These are phyloP conservation scores for Lyophyllum shimeji DNA, from an alignment of 768 basidiomycete genomes.

Conservation along the genomic window DNA sequence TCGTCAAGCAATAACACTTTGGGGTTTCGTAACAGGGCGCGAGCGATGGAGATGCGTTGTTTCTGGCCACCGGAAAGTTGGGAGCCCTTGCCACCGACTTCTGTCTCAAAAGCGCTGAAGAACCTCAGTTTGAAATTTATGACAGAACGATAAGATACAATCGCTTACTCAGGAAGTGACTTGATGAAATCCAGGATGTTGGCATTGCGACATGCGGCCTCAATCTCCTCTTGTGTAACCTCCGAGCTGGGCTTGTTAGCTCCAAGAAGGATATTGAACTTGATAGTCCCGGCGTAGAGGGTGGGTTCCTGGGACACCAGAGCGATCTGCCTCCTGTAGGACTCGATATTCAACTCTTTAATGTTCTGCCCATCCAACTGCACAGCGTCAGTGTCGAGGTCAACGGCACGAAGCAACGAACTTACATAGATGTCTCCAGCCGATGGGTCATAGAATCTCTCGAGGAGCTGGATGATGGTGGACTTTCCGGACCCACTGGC, in stretches of 20 bases:
- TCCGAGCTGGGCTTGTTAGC: slow-evolving; percentile 73
- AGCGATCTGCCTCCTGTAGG: slow-evolving; percentile 86
- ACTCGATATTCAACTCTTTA: slow-evolving; percentile 74
- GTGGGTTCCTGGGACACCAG: slow-evolving; percentile 92
- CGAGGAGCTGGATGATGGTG: slow-evolving; percentile 82
- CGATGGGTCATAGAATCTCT: slow-evolving; percentile 82
- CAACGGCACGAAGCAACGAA: slow-evolving; percentile 7
- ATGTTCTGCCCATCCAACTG: slow-evolving; percentile 77
- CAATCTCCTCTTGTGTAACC: slow-evolving; percentile 86
- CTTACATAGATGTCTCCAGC: slow-evolving; percentile 66
- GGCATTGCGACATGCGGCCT: slow-evolving; percentile 80
- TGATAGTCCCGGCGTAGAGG: slow-evolving; percentile 84
- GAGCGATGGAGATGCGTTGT: slow-evolving; percentile 82
- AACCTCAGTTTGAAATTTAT: too few relatives aligned
- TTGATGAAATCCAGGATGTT: slow-evolving; percentile 91
- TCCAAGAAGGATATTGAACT: slow-evolving; percentile 90
- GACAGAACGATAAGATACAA: neutral
- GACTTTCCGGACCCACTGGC: slow-evolving; percentile 82
- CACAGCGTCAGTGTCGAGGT: slow-evolving; percentile 2
- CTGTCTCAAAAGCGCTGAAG: slow-evolving; percentile 82
- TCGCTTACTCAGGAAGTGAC: slow-evolving; percentile 72
- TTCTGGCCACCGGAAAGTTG: slow-evolving; percentile 90
- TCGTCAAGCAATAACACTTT: slow-evolving; percentile 90
- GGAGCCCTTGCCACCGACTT: slow-evolving; percentile 88
- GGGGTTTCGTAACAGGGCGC: slow-evolving; percentile 89